A percentile compares a stretch with the other conserved stretches of the same genome.
phyloP scores from a whole-genome alignment of 2,329 filamentous ascomycete genomes.

The Tolypocladium tropicale region DNA sequence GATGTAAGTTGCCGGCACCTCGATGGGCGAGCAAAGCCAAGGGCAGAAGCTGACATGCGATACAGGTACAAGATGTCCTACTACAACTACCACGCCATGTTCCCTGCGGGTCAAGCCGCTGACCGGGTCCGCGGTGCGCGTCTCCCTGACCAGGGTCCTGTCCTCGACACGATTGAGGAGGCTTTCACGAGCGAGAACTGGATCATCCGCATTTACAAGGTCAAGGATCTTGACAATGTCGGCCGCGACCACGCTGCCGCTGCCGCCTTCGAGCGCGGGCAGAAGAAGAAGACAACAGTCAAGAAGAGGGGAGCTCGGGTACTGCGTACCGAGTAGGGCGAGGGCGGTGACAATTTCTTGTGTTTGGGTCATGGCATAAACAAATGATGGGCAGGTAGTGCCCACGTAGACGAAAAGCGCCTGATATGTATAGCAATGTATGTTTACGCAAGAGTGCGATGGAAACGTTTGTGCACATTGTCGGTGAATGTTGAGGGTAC shows the following conservation, averaged over 20 bases:
- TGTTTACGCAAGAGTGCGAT: constrained; percentile 13
- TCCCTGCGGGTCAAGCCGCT: constrained; percentile 80
- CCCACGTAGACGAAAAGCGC: constrained; percentile 5
- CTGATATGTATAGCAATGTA: constrained; percentile 28
- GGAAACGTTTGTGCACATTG: neutral
- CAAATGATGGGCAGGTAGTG: neutral
- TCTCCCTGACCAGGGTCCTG: constrained; percentile 75
- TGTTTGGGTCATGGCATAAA: constrained; percentile 11
- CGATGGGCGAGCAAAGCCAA: too few relatives aligned
- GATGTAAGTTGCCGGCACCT: constrained; percentile 61
- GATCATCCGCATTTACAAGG: constrained; percentile 99
- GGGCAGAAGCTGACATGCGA: constrained; percentile 12
- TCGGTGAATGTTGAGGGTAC: neutral
- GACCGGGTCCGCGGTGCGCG: constrained; percentile 79
- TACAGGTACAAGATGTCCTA: constrained; percentile 99
- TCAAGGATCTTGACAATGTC: constrained; percentile 96
- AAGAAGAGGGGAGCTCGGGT: constrained; percentile 66
- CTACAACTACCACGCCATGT: constrained; percentile 90
- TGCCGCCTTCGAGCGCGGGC: constrained; percentile 63
- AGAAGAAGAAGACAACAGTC: constrained; percentile 70
- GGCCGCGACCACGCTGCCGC: constrained; percentile 71
- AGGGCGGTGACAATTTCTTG: neutral
- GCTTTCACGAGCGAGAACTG: constrained; percentile 99
- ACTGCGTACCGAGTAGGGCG: constrained; percentile 58
- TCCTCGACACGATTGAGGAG: constrained; percentile 84